phyloP scores from a whole-genome alignment of 1,139 yeast species.

The Candida sanyaensis region DNA sequence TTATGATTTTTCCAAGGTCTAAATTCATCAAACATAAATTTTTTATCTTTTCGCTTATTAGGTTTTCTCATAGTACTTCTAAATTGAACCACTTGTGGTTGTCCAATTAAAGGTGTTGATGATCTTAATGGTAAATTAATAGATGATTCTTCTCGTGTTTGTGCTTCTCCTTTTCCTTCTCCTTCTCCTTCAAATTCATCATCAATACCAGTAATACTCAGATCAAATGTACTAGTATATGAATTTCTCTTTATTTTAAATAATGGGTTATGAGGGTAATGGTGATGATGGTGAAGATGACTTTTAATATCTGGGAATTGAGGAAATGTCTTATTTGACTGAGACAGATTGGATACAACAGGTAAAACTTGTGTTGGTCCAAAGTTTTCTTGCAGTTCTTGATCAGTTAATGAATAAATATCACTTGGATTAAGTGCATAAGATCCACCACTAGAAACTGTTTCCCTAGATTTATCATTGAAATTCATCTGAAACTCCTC shows the following conservation, averaged over 20 bases:
- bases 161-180: no score
- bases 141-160: conserved; percentile 4
- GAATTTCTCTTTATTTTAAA: conserved; percentile 19
- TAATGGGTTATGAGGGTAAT: conserved; percentile 8
- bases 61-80: conserved; percentile 71
- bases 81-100: conserved; percentile 41
- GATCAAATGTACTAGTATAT: conserved; percentile 16
- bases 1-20: conserved; percentile 95
- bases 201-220: conserved; percentile 17
- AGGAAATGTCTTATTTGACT: conserved; percentile 20
- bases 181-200: conserved; percentile 1
- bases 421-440: conserved; percentile 12
- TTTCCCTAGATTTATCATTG: conserved; percentile 12
- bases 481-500: conserved; percentile 8
- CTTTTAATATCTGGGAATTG: conserved; percentile 27
- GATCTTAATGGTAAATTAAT: conserved; percentile 13
- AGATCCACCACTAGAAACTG: conserved; percentile 17
- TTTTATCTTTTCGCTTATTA: conserved; percentile 41
- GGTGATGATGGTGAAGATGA: conserved; percentile 7
- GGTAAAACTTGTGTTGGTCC: conserved; percentile 7
- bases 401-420: conserved; percentile 15
- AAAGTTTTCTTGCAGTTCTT: conserved; percentile 10
- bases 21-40: conserved; percentile 71
- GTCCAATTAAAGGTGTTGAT: conserved; percentile 15
- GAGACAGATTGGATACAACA: not conserved